Base-by-base conservation (phyloP, 108 stramenopile species). In the Nitzschia inconspicua region DNA sequence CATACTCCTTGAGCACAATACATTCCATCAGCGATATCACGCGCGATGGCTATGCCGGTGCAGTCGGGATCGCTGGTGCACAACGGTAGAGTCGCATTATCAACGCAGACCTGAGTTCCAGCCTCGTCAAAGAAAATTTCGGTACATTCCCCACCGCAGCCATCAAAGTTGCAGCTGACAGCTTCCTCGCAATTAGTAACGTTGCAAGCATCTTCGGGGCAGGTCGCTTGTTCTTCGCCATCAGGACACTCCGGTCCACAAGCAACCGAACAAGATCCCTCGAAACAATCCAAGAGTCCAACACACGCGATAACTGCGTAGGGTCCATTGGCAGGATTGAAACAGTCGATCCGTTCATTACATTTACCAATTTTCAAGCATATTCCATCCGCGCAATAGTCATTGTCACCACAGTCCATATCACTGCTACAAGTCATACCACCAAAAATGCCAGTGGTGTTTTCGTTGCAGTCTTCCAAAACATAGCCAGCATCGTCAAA, bases 1-100 rank as follows among this genome's bases (percentile, higher is more conserved):
- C 66, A 67, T 6, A 28, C 24, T 16, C 66, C 66, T n/a, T 34
- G 48, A 0, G 47, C 66, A 40, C 66, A 67, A 30, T 67, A 67
- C 28, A 44, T 42, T 16, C 29, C 22, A 18, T 61, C 31, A 22
- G 16, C 47, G 47, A 46, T 48, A 3, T 61, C 60, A 9, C 8
- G 32, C n/a, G 40, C 10, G 8, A 39, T 39, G 10, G 37, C 13
- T 39, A 9, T 11, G 13, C 13, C 13, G 9, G 37, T 11, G 37
- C 13, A n/a, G n/a, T n/a, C n/a, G n/a, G n/a, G n/a, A n/a, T n/a
- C n/a, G n/a, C n/a, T n/a, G n/a, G n/a, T n/a, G n/a, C n/a, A n/a
- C n/a, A n/a, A 66, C 3, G 50, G 18, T 2, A 26, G 3, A n/a
- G 26, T 4, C n/a, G 13, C 37, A 46, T 5, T 11, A 29, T 46